A percentile compares a stretch with the other conserved stretches of the same genome.
These are phyloP conservation scores for Pholiota molesta DNA, from an alignment of 768 basidiomycete genomes.

Conservation along the genomic window DNA sequence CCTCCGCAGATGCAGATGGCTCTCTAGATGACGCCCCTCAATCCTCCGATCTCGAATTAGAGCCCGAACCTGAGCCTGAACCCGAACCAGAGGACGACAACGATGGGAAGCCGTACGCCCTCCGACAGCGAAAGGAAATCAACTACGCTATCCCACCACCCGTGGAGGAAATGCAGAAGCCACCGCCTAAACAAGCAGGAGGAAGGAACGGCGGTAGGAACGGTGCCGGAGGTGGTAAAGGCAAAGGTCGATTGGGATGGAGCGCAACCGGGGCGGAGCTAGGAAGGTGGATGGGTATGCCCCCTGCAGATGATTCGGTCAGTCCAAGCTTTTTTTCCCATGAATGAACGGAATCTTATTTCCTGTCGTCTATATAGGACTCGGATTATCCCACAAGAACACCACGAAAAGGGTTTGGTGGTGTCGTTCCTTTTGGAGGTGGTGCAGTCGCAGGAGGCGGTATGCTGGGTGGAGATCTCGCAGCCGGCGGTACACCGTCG, in stretches of 20 bases:
- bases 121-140: constrained; percentile 67
- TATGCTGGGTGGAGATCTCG: constrained; percentile 65
- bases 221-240: constrained; percentile 34
- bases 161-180: constrained; percentile 66
- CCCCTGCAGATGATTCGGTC: constrained; percentile 65
- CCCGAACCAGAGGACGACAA: constrained; percentile 50
- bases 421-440: constrained; percentile 52
- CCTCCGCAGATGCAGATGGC: constrained; percentile 58
- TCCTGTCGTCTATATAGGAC: constrained; percentile 45
- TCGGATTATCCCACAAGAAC: constrained; percentile 71
- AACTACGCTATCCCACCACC: constrained; percentile 86
- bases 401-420: constrained; percentile 68
- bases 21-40: constrained; percentile 58
- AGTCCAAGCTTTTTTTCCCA: constrained; percentile 20
- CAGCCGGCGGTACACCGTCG: constrained; percentile 78
- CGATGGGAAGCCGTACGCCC: constrained; percentile 63
- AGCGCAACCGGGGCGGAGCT: constrained; percentile 80
- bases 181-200: constrained; percentile 38
- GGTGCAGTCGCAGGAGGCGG: constrained; percentile 56
- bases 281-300: constrained; percentile 76
- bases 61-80: constrained; percentile 46
- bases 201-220: constrained; percentile 34
- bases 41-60: constrained; percentile 46
- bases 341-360: neutral
- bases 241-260: constrained; percentile 63